These are phyloP conservation scores for Starmera caribaea DNA, from an alignment of 805 yeast species.

Conservation along the genomic window DNA sequence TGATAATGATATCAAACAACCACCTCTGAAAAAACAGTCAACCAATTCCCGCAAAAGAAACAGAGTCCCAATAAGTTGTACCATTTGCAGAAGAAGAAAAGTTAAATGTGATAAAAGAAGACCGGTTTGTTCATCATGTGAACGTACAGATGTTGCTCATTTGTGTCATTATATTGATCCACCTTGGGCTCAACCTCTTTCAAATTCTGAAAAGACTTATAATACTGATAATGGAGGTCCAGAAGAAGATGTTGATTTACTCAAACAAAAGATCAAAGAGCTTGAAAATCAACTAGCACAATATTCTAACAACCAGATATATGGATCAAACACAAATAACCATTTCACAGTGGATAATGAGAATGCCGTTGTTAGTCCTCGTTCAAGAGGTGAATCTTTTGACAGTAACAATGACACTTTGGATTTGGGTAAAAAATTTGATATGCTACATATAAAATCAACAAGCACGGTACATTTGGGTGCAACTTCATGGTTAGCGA, in stretches of 20 bases:
- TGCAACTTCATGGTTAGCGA: conserved; percentile 49
- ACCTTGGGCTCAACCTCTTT: conserved; percentile 44
- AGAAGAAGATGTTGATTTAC: conserved; percentile 35
- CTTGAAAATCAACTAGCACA: conserved; percentile 36
- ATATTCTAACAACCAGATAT: no score
- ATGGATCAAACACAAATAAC: neutral
- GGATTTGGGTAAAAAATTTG: conserved; percentile 31
- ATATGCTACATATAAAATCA: conserved; percentile 32
- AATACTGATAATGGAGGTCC: conserved; percentile 26
- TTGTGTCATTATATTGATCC: conserved; percentile 50
- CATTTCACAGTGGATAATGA: neutral
- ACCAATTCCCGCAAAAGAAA: conserved; percentile 27
- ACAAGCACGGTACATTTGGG: conserved; percentile 36
- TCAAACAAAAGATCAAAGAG: conserved; percentile 45
- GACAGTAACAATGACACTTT: conserved; percentile 14
- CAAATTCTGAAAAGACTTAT: conserved; percentile 35
- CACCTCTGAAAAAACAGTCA: neutral
- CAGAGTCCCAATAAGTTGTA: conserved; percentile 37
- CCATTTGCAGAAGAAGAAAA: conserved; percentile 39
- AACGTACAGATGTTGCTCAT: conserved; percentile 48
- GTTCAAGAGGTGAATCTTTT: conserved; percentile 3
- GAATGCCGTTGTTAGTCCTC: conserved; percentile 1
- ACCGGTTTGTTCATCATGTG: conserved; percentile 49
- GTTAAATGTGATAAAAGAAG: conserved; percentile 41
- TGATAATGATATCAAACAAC: neutral